Base-by-base conservation (phyloP, 495 filamentous ascomycete genomes). In the Aspergillus hancockii region DNA sequence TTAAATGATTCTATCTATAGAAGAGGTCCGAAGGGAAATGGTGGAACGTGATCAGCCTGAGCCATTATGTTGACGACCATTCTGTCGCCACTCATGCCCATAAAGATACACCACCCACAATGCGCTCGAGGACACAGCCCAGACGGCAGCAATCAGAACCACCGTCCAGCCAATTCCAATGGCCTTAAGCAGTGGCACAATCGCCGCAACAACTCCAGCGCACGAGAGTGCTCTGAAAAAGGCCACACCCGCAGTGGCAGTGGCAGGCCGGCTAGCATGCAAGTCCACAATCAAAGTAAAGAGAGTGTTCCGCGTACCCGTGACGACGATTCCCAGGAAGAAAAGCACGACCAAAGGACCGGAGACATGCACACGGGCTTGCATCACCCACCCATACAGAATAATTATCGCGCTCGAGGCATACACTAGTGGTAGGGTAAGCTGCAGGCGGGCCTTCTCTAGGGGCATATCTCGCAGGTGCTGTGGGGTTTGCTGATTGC, bases 301-400 rank as follows among this genome's bases (percentile, higher is more conserved):
- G 4, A 53, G 31, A n/a, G 28, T 19, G 31, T 36, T 53, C 19
- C 25, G 52, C 19, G 43, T 49, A 2, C 47, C 56, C 47, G 56
- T 59, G 34, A 19, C 30, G n/a, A 34, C 46, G 51, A 52, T 59
- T 12, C 56, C 56, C 13, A 38, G n/a, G 9, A 59, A 52, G 36
- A 52, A 59, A 8, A 59, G 49, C 13, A 59, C 45, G 45, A 59
- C 49, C 46, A 59, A n/a, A 28, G 49, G 56, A 28, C 56, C 56
- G 7, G 56, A 32, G 21, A 45, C 21, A 51, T 59, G 64, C 2
- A 55, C 36, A 5, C 45, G 18, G 18, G 51, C 54, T 9, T 75
- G 30, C 51, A 78, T 66, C 5, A 68, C 61, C 78, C 78, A 81
- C 32, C 75, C 74, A 57, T 79, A 81, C 3, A 58, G 64, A 12